These are phyloP conservation scores for Solanum piurae DNA, from an alignment of 257 asterid genomes.

Conservation along the genomic window DNA sequence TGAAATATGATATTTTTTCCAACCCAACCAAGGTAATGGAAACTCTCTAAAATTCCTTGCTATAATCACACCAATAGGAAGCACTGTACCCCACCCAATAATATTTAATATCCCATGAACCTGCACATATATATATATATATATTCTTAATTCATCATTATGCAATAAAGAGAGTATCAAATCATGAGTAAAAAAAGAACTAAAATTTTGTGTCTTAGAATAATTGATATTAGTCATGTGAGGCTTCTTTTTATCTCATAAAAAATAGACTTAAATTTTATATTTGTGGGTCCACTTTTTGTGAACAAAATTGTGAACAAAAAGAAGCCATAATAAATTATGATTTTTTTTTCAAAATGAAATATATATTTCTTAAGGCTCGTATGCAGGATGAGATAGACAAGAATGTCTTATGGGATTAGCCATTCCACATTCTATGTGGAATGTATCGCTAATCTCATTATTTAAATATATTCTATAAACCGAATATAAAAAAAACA, in stretches of 20 bases:
- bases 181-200: no score
- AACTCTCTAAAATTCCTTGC: constrained; percentile 30
- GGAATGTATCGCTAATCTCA: neutral
- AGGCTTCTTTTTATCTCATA: neutral
- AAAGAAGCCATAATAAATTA: neutral
- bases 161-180: neutral
- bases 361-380: neutral
- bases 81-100: constrained; percentile 53
- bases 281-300: neutral
- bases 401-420: neutral
- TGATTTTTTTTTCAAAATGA: neutral
- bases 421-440: neutral
- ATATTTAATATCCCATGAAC: constrained; percentile 51
- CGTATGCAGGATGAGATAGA: neutral
- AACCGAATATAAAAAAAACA: neutral
- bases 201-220: no score
- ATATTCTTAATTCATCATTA: neutral
- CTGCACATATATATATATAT: constrained; percentile 8
- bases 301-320: neutral
- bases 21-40: neutral
- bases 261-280: neutral
- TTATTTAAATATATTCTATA: neutral
- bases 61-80: constrained; percentile 47
- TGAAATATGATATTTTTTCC: constrained; percentile 21
- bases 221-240: neutral